Evolutionary conservation across 495 filamentous ascomycete species (phyloP).

Genomic region (Penicillium subrubescens): DNA sequence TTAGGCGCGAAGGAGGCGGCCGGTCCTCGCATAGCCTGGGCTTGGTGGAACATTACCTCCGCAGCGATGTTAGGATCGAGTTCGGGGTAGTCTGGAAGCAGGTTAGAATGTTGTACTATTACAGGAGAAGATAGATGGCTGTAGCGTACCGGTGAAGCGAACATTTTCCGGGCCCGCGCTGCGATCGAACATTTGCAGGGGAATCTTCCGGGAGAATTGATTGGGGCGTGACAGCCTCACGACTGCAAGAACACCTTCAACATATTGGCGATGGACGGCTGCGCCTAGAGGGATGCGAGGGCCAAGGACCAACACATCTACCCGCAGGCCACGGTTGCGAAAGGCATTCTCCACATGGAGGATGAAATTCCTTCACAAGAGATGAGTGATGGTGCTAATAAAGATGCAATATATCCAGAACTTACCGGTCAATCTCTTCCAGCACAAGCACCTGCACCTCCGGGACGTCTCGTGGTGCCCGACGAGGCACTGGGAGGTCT

Average conservation of each 20-base stretch:
- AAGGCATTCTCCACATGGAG: slow-evolving; percentile 79
- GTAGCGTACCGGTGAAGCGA: slow-evolving; percentile 66
- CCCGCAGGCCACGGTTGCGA: slow-evolving; percentile 65
- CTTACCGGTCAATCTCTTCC: slow-evolving; percentile 74
- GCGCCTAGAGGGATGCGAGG: slow-evolving; percentile 76
- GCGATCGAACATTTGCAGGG: slow-evolving; percentile 84
- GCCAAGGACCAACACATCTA: slow-evolving; percentile 73
- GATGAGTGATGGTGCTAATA: slow-evolving; percentile 9
- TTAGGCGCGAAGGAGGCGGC: slow-evolving; percentile 46
- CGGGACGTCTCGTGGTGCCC: slow-evolving; percentile 76
- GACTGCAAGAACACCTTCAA: slow-evolving; percentile 87
- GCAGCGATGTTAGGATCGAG: slow-evolving; percentile 76
- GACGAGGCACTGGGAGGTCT: slow-evolving; percentile 69
- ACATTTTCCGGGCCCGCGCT: slow-evolving; percentile 68
- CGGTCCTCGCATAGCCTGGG: slow-evolving; percentile 60
- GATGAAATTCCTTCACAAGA: slow-evolving; percentile 66
- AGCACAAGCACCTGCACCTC: slow-evolving; percentile 87
- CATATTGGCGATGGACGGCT: slow-evolving; percentile 79
- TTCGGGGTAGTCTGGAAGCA: slow-evolving; percentile 80
- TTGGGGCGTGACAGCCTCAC: slow-evolving; percentile 69
- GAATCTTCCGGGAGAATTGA: slow-evolving; percentile 69
- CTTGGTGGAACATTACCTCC: slow-evolving; percentile 71
- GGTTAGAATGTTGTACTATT: too few species aligned
- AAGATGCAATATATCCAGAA: not conserved
- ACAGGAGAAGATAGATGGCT: not conserved